Evolutionary conservation across 768 basidiomycete genomes (phyloP), one percentile per base, ranked within the genome.

Genomic region (Tricholoma sp.): DNA sequence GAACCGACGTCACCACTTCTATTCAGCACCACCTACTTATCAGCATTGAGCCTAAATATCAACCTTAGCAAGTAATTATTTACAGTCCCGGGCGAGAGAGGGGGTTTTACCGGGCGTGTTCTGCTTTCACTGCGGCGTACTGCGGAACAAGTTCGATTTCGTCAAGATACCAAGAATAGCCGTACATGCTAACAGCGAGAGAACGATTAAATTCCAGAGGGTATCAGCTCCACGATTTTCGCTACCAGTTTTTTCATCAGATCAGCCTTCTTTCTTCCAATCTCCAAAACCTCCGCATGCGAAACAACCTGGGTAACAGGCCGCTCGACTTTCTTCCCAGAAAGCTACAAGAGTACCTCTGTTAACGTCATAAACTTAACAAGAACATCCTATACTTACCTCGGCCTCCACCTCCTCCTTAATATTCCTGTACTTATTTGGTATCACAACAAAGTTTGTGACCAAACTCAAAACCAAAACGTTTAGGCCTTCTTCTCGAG

Each of bases 361-460:
- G 12, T 27, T 24, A 45, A 27, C n/a, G 14, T 21, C 18, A 22
- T 46, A 19, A 21, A 41, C 56, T 16, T 31, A 46, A 50, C 18
- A 41, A 27, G 29, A 6, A 50, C 1, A 29, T 57, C 31, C 52
- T 47, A 52, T 49, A 65, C 80, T 22, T 57, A 88, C 88, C 81
- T 94, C 91, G 6, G 87, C 85, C 54, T 84, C 79, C 1, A 93
- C 87, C 64, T 90, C 89, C 7, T 83, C 86, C 60, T 79, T 81
- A 47, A 91, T 85, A 56, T 83, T 86, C 54, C 82, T 71, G 67
- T 90, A 86, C 46, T 68, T 76, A 9, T 82, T 78, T 0, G 84
- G 85, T 57, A 89, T 84, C 46, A 91, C 85, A 10, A 95, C 94
- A 64, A 80, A 78, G 72, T 95, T 95, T 24, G 92, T 94, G 24